These are phyloP conservation scores for Malus orientalis DNA, from an alignment of 306 rosid genomes.

Conservation along the genomic window DNA sequence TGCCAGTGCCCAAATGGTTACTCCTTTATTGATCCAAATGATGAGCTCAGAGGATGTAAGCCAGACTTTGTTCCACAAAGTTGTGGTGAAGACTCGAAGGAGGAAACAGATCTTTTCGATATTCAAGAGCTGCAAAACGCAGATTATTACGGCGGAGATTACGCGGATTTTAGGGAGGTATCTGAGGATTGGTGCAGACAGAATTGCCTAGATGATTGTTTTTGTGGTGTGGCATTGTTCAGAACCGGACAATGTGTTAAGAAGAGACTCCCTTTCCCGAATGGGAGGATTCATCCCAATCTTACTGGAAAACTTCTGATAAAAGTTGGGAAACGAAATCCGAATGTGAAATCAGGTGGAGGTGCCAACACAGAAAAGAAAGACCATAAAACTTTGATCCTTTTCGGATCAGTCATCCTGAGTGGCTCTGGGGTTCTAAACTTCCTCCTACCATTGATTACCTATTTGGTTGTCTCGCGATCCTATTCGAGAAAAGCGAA, in stretches of 20 bases:
- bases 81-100: slow-evolving; percentile 8
- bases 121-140: not conserved
- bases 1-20: slow-evolving; percentile 16
- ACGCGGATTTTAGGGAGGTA: not conserved
- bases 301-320: slow-evolving; percentile 2
- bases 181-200: slow-evolving; percentile 10
- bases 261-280: slow-evolving; percentile 10
- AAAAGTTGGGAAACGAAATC: slow-evolving; percentile 17
- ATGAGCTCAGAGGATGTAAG: slow-evolving; percentile 21
- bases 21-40: slow-evolving; percentile 17
- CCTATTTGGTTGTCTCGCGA: too few relatives aligned
- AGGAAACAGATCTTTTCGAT: slow-evolving; percentile 3
- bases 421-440: slow-evolving; percentile 13
- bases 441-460: not conserved
- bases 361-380: not conserved
- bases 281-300: slow-evolving; percentile 3
- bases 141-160: slow-evolving; percentile 19
- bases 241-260: not conserved
- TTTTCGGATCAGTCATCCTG: slow-evolving; percentile 17
- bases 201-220: slow-evolving; percentile 27
- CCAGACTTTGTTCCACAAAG: slow-evolving; percentile 20
- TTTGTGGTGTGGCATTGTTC: not conserved
- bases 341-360: not conserved
- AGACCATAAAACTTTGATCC: not conserved
- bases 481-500: too few relatives aligned